A percentile compares a stretch with the other conserved stretches of the same genome.
Evolutionary conservation across 805 yeast species (phyloP).

Genomic region (Zygosaccharomyces bisporus): DNA sequence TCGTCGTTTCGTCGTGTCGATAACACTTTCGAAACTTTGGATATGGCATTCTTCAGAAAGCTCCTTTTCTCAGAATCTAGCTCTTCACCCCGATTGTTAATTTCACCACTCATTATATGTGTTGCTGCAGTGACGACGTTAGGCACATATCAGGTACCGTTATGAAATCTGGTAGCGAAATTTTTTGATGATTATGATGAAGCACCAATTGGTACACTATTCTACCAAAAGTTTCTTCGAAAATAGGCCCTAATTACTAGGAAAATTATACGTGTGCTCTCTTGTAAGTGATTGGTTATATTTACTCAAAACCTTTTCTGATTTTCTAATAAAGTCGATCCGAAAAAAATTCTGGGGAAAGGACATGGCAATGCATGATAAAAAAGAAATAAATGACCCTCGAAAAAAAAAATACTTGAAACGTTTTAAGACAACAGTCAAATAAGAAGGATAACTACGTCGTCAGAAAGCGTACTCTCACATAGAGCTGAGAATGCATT

Average conservation of each 20-base stretch:
- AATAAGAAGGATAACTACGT: too few relatives aligned
- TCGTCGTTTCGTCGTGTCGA: constrained; percentile 15
- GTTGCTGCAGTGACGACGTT: background rate
- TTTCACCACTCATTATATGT: constrained; percentile 10
- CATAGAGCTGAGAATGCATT: too few relatives aligned
- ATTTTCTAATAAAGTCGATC: background rate
- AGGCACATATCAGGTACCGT: constrained; percentile 5
- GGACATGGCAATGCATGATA: background rate
- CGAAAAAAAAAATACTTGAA: too few relatives aligned
- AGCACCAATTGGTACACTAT: background rate
- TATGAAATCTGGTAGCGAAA: background rate
- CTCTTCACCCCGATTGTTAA: constrained; percentile 7
- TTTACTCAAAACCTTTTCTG: too few relatives aligned
- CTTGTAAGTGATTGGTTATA: too few relatives aligned
- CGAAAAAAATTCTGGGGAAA: background rate
- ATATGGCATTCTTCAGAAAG: constrained; percentile 13
- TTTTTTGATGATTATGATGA: too few relatives aligned
- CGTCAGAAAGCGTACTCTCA: too few relatives aligned
- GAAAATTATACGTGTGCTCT: too few relatives aligned
- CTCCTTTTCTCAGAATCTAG: constrained; percentile 14
- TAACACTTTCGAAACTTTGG: constrained; percentile 12
- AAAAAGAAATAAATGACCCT: too few relatives aligned
- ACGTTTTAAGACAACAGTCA: too few relatives aligned
- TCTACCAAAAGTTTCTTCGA: background rate
- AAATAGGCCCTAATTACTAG: background rate